These are phyloP conservation scores for Tylopilus felleus DNA, from an alignment of 768 basidiomycete genomes.

Conservation along the genomic window DNA sequence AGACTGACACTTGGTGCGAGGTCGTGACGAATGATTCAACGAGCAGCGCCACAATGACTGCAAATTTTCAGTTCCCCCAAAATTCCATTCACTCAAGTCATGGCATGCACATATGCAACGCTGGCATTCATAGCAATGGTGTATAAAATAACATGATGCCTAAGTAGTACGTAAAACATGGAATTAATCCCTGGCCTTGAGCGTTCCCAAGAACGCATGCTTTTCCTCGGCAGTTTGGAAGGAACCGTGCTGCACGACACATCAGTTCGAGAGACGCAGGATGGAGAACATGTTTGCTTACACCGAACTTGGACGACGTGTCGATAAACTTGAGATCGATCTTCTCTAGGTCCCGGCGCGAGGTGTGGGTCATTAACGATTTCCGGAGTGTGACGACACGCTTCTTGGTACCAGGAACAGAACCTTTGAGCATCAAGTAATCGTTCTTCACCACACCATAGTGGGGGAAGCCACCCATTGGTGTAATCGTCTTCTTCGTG, in stretches of 20 bases:
- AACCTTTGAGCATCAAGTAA: slow-evolving; percentile 96
- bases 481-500: slow-evolving; percentile 91
- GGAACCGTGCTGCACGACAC: slow-evolving; percentile 68
- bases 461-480: slow-evolving; percentile 98
- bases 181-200: slow-evolving; percentile 76
- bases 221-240: slow-evolving; percentile 99
- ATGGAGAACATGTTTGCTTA: slow-evolving; percentile 39
- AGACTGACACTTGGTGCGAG: slow-evolving; percentile 36
- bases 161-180: slow-evolving; percentile 37
- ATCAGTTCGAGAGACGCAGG: neutral
- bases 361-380: slow-evolving; percentile 94
- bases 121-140: slow-evolving; percentile 40
- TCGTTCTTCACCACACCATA: slow-evolving; percentile 99
- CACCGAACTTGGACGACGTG: slow-evolving; percentile 95
- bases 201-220: slow-evolving; percentile 87
- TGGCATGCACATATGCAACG: slow-evolving; percentile 10
- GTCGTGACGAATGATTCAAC: slow-evolving; percentile 7
- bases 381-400: slow-evolving; percentile 97
- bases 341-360: slow-evolving; percentile 95
- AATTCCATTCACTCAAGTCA: neutral
- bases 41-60: neutral
- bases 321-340: slow-evolving; percentile 98
- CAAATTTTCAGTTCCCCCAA: neutral
- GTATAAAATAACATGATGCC: slow-evolving; percentile 36
- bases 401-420: slow-evolving; percentile 94